Evolutionary conservation across 176 grass and related monocot species (phyloP).

Genomic region (Oryza brachyantha): DNA sequence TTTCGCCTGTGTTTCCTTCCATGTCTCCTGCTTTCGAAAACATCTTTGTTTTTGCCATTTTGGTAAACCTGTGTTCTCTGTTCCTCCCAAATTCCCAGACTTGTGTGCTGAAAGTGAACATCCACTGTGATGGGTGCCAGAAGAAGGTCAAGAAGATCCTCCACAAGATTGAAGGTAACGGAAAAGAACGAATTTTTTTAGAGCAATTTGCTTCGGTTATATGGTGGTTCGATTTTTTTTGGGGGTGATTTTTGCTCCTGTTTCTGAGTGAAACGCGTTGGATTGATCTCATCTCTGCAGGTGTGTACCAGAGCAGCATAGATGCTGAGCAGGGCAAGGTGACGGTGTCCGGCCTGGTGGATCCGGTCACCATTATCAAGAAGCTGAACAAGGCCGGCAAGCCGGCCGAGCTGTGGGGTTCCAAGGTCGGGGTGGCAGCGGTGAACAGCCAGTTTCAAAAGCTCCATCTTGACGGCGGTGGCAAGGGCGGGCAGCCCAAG

Average conservation of each 20-base stretch:
- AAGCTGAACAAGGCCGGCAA: slow-evolving; percentile 89
- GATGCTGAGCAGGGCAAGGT: slow-evolving; percentile 86
- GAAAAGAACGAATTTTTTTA: not conserved
- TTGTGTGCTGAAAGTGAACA: slow-evolving; percentile 78
- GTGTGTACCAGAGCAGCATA: slow-evolving; percentile 64
- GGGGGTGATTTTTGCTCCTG: not conserved
- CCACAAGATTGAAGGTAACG: slow-evolving; percentile 76
- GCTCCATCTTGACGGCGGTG: slow-evolving; percentile 40
- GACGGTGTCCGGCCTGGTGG: slow-evolving; percentile 64
- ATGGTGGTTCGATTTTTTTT: not conserved
- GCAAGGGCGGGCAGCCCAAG: slow-evolving; percentile 12
- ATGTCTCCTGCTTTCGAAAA: not conserved
- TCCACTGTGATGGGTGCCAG: slow-evolving; percentile 94
- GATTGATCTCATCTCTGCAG: slow-evolving; percentile 38
- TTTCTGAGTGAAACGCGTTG: not conserved
- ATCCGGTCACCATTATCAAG: slow-evolving; percentile 85
- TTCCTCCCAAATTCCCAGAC: slow-evolving; percentile 44
- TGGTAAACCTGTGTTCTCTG: not conserved
- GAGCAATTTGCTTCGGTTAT: not conserved
- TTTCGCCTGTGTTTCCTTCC: not conserved
- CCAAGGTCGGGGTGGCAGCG: slow-evolving; percentile 37
- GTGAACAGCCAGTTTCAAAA: slow-evolving; percentile 51
- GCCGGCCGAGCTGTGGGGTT: slow-evolving; percentile 68
- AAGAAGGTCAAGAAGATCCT: slow-evolving; percentile 98
- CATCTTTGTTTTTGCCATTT: not conserved